A percentile compares a stretch with the other conserved stretches of the same genome.
phyloP scores from a whole-genome alignment of 768 basidiomycete species.

The Guyanaporus albipodus region DNA sequence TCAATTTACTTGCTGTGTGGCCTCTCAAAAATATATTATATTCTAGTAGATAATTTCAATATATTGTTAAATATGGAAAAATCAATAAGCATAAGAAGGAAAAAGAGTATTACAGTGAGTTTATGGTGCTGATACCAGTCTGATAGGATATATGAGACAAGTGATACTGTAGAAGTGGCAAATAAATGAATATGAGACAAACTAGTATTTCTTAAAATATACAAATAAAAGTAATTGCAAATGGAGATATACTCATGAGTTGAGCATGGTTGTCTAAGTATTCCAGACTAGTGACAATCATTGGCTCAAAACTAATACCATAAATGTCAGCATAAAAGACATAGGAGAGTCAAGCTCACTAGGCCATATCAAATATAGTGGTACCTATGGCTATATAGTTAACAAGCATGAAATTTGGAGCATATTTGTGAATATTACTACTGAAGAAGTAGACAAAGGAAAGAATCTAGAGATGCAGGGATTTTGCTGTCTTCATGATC shows the following conservation, averaged over 20 bases:
- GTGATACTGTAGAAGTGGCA: no score
- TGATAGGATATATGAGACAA: conserved; percentile 34
- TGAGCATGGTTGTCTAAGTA: no score
- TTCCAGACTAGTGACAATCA: no score
- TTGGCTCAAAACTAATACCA: no score
- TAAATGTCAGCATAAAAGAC: no score
- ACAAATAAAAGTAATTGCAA: conserved; percentile 46
- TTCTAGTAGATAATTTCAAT: no score
- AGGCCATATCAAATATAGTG: conserved; percentile 15
- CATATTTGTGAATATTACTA: conserved; percentile 33
- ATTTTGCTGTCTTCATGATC: conserved; percentile 43
- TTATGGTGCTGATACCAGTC: conserved; percentile 45
- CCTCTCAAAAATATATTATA: no score
- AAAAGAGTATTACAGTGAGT: no score
- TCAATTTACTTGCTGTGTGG: conserved; percentile 30
- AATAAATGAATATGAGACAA: no score
- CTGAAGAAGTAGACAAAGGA: conserved; percentile 49
- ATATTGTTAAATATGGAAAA: no score
- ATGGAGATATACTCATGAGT: conserved; percentile 35
- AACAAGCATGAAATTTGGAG: neutral
- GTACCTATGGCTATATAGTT: conserved; percentile 12
- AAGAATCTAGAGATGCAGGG: conserved; percentile 54
- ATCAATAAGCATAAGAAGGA: no score
- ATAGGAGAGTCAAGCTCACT: no score
- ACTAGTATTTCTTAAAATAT: conserved; percentile 10